phyloP scores from a whole-genome alignment of 2,329 filamentous ascomycete genomes.

The Rhytidhysteron rufulum region DNA sequence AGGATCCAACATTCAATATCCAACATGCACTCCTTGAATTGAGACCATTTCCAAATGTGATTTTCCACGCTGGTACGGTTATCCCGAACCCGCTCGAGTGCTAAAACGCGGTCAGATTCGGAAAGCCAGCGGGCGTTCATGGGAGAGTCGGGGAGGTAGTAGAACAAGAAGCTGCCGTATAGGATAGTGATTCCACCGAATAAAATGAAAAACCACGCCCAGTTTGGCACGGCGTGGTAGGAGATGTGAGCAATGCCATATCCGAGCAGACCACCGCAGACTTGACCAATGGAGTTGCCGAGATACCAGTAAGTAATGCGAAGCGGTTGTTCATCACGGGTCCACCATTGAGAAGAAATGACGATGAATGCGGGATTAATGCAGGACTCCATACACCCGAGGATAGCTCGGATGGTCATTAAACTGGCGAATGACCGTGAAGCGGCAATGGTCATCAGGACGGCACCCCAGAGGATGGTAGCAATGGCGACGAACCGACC shows the following conservation, averaged over 20 bases:
- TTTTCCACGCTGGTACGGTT: conserved; percentile 50
- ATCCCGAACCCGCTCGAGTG: conserved; percentile 15
- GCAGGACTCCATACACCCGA: conserved; percentile 47
- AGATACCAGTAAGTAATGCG: conserved; percentile 44
- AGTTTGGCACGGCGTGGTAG: conserved; percentile 37
- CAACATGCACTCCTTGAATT: conserved; percentile 12
- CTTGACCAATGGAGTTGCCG: conserved; percentile 37
- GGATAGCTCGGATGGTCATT: conserved; percentile 43
- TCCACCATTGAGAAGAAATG: conserved; percentile 50
- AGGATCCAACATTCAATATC: conserved; percentile 15
- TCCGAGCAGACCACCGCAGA: conserved; percentile 4
- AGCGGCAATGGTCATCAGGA: conserved; percentile 36
- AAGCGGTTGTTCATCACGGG: conserved; percentile 44
- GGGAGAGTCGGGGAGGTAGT: conserved; percentile 44
- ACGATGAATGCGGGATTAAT: conserved; percentile 51
- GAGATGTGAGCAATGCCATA: conserved; percentile 7
- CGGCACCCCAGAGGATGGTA: conserved; percentile 39
- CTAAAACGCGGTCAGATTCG: conserved; percentile 16
- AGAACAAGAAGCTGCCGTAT: neutral
- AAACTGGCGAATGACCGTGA: conserved; percentile 42
- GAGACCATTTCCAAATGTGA: conserved; percentile 7
- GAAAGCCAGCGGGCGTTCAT: conserved; percentile 30
- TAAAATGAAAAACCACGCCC: neutral
- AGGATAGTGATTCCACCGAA: neutral
- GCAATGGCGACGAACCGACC: neutral